These are phyloP conservation scores for Geosmithia flava DNA, from an alignment of 2,329 filamentous ascomycete genomes.

Conservation along the genomic window DNA sequence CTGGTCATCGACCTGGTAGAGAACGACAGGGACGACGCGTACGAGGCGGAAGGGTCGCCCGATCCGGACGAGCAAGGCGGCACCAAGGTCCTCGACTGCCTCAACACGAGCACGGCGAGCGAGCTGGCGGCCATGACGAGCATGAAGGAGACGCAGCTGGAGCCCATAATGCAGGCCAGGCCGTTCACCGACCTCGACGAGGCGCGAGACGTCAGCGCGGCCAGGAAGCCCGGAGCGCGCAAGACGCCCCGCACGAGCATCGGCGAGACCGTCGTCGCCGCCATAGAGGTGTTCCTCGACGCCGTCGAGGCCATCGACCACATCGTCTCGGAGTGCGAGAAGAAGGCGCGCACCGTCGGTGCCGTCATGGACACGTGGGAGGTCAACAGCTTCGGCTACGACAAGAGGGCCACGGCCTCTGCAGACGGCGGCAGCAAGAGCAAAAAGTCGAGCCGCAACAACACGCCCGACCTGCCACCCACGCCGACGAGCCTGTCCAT, in stretches of 20 bases:
- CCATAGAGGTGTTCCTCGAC: slow-evolving; percentile 57
- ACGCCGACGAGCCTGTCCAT: slow-evolving; percentile 26
- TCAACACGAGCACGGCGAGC: slow-evolving; percentile 66
- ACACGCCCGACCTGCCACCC: slow-evolving; percentile 20
- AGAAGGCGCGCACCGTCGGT: slow-evolving; percentile 48
- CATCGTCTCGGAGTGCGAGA: slow-evolving; percentile 65
- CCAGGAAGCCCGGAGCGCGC: slow-evolving; percentile 31
- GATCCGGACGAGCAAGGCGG: slow-evolving; percentile 18
- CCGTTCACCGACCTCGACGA: slow-evolving; percentile 59
- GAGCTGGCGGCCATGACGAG: slow-evolving; percentile 76
- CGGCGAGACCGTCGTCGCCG: slow-evolving; percentile 38
- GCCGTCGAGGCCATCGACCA: slow-evolving; percentile 76
- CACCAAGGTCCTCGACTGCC: slow-evolving; percentile 54
- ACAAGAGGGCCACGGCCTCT: slow-evolving; percentile 10
- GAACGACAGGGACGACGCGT: slow-evolving; percentile 28
- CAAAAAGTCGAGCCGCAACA: slow-evolving; percentile 12
- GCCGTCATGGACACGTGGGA: slow-evolving; percentile 33
- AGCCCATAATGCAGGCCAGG: slow-evolving; percentile 57
- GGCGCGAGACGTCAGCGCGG: slow-evolving; percentile 51
- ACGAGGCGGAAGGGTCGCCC: slow-evolving; percentile 20
- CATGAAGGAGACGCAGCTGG: slow-evolving; percentile 56
- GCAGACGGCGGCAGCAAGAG: no score
- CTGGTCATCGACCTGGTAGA: slow-evolving; percentile 21
- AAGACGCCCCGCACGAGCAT: slow-evolving; percentile 33
- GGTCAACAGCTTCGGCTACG: slow-evolving; percentile 32